Evolutionary conservation across 2,329 filamentous ascomycete species (phyloP), one percentile per base, ranked within the genome.

Genomic region (Aurifilum marmelostoma): DNA sequence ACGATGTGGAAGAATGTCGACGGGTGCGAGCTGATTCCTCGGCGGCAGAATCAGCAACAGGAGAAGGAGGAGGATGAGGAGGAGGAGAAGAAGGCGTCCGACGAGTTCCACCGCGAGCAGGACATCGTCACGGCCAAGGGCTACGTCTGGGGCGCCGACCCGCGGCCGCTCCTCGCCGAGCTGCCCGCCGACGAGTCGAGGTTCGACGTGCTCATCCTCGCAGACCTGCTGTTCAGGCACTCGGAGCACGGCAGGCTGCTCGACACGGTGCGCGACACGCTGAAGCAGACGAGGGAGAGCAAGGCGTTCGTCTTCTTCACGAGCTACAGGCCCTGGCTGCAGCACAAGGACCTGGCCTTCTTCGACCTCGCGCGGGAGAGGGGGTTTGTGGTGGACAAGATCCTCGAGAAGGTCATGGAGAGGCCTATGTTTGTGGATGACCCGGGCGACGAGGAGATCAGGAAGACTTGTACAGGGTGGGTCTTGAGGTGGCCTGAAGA

Each of bases 231-330:
- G 3, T 98, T 97, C 82, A 92, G 96, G 70, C 94, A 97, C 78
- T 91, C 90, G 5, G 94, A 97, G 81, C 95, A 97, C 76, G 83
- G 80, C 1, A 93, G 92, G 75, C 84, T 97, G 70, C 83, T 97
- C 72, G 85, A 87, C 72, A 93, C 91, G 4, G 87, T 97, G 70
- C 83, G 86, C 75, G 77, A 86, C 75, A 92, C 91, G 21, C 79
- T 97, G 75, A 87, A 85, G 73, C 83, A 81, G 71, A 79, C 81
- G 3, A 74, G 78, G 3, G 82, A 82, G 1, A 88, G 90, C 63
- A 85, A 85, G 66, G 93, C 94, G 2, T 87, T 94, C 74, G 94
- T 97, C 9, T 97, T 97, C 79, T 98, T 97, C 82, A 97, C 94
- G 0, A 94, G 93, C 27, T 97, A 98, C 80, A 86, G 96, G 72